Percentiles rank a stretch among this genome's conserved stretches.
phyloP scores from a whole-genome alignment of 1,139 yeast genomes.

The Saccharomyces hybrid region DNA sequence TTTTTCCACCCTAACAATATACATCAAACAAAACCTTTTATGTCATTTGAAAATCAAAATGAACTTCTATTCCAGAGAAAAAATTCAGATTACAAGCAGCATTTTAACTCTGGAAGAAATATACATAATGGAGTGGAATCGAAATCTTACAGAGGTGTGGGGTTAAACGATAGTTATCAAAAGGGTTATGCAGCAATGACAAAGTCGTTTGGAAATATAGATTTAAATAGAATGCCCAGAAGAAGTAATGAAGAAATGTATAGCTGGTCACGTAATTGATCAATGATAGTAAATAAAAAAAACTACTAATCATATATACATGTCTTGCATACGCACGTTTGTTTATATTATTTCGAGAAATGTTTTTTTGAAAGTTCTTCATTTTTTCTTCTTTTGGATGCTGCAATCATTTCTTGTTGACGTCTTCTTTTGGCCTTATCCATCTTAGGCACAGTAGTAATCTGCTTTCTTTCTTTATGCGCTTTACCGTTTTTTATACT shows the following conservation, averaged over 20 bases:
- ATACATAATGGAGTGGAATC: background rate
- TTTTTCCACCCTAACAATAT: background rate
- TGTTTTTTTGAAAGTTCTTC: background rate
- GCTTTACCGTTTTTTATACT: conserved; percentile 48
- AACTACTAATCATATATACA: too few relatives aligned
- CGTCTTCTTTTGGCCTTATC: conserved; percentile 58
- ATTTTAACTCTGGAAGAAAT: background rate
- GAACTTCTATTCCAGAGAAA: background rate
- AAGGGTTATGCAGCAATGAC: background rate
- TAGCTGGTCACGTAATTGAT: background rate
- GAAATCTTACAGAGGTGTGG: background rate
- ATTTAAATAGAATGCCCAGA: background rate
- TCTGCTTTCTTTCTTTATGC: conserved; percentile 46
- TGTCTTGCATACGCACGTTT: too few relatives aligned
- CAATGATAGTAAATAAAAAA: background rate
- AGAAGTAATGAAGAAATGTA: background rate
- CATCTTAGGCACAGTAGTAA: conserved; percentile 79
- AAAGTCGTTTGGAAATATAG: background rate
- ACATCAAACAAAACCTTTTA: background rate
- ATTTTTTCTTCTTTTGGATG: conserved; percentile 57
- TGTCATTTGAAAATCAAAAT: background rate
- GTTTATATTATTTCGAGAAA: too few relatives aligned
- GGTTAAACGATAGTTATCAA: background rate
- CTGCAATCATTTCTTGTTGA: conserved; percentile 67
- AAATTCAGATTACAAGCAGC: background rate